Evolutionary conservation across 306 rosid genomes (phyloP), one percentile per base, ranked within the genome.

Genomic region (Lathyrus oleraceus): DNA sequence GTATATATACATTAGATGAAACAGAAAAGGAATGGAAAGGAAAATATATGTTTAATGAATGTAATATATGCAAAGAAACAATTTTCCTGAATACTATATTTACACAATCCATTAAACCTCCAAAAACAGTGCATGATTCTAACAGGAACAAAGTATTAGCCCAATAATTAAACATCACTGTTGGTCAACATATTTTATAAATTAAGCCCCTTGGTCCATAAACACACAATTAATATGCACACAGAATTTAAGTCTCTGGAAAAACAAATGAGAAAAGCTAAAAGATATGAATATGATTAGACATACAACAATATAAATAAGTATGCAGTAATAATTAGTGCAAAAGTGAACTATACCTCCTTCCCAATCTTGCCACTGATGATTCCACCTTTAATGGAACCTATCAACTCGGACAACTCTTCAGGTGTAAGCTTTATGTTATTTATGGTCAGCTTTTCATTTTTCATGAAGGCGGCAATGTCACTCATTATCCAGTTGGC

Each of bases 401-500:
- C 94, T 80, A 90, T 94, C 87, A 94, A 82, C 82, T 90, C 89
- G 36, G 84, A 84, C 76, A 94, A 81, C 79, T 90, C 97, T 70
- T 84, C 81, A 19, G 96, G 88, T 40, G 84, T 83, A 79, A 94
- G 96, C 72, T 83, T 90, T 69, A 90, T 81, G 80, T 90, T 96
- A 66, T 75, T 84, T 70, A 88, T 79, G 60, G 88, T 78, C 74
- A 94, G 76, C 86, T 94, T 89, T 64, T 94, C 97, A 79, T 87
- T 88, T 81, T 94, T 94, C 95, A 90, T 75, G 78, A 83, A 88
- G 28, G 96, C 95, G 53, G 97, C 92, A 76, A 94, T 81, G 72
- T 94, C 98, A 47, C 96, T 83, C 97, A 90, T 94, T 78, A 94
- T 87, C 97, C 98, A 94, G 79, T 94, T 90, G 81, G 96, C 87